Evolutionary conservation across 2,329 filamentous ascomycete species (phyloP), one percentile per base, ranked within the genome.

Genomic region (Phialocephala sp.): DNA sequence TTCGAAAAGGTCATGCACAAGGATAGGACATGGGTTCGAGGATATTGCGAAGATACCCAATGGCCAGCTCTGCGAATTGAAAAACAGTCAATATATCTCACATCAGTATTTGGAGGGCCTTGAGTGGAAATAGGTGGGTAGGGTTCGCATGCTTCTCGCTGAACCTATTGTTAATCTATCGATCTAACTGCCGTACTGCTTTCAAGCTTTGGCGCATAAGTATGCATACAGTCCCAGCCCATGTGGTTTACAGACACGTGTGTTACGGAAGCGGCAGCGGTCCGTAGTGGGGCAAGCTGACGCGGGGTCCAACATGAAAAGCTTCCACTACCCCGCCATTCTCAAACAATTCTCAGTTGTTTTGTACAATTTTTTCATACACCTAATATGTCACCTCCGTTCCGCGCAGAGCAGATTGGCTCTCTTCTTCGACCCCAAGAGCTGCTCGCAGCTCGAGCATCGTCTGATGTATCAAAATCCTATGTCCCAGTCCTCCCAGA

Each of bases 371-470:
- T 27, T 35, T 5, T 32, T 32, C 18, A 27, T 18, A 18, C 12
- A 14, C 15, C 50, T 6, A 54, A 4, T 9, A 62, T 62, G 59
- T 20, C 59, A 24, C 59, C 59, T 55, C 59, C 59, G 14, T 62
- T 62, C 24, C 59, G 47, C 37, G 47, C 59, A 24, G 59, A 62
- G 35, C 59, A 62, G 15, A 62, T 62, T 24, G 59, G 59, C n/a
- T 62, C 59, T 41, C 59, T 62, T 8, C 35, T 62, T 15, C 59
- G 59, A 18, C 59, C 59, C 2, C 11, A n/a, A 9, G 35, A 54
- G 15, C 62, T 64, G 15, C 36, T 63, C 24, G n/a, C 52, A 35
- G 60, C 62, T 41, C 35, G 62, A n/a, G 36, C 35, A 8, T 32
- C 36, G 4, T 43, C 43, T 2, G 56, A 59, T 55, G 20, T 59